Evolutionary conservation across 306 rosid genomes (phyloP).

Genomic region (Castanea mollissima): DNA sequence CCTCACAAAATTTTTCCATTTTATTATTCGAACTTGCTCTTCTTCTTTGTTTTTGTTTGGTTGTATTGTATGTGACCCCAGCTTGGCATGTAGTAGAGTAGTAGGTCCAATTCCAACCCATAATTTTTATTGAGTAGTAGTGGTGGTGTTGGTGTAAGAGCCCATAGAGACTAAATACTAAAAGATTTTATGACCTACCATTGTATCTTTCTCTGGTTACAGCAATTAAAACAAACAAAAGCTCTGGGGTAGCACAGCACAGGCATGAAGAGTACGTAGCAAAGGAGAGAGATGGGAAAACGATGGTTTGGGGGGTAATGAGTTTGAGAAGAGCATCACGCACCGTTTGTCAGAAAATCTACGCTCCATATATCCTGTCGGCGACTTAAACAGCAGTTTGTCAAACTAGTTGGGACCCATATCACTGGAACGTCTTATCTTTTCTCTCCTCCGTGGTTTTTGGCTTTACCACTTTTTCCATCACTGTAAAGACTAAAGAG

Average conservation of each 20-base stretch:
- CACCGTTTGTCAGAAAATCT: conserved; percentile 26
- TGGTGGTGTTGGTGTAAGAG: not conserved
- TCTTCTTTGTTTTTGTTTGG: conserved; percentile 1
- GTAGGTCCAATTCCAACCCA: not conserved
- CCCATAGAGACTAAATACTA: not conserved
- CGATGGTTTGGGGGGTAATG: not conserved
- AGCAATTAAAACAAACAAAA: no score
- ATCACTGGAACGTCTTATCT: not conserved
- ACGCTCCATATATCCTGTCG: conserved; percentile 41
- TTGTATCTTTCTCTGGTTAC: no score
- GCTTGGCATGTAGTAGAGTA: no score
- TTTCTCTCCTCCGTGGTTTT: not conserved
- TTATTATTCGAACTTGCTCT: not conserved
- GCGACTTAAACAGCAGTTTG: conserved; percentile 38
- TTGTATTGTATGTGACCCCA: not conserved
- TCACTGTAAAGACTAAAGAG: not conserved
- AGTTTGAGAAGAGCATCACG: not conserved
- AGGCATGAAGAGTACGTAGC: not conserved
- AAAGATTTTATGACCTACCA: not conserved
- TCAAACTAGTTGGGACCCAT: conserved; percentile 39
- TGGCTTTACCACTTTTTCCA: not conserved
- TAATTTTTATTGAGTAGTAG: no score
- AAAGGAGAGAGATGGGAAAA: not conserved
- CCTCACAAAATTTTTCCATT: not conserved
- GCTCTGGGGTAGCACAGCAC: not conserved